A percentile compares a stretch with the other conserved stretches of the same genome.
phyloP scores from a whole-genome alignment of 257 asterid genomes.

The Ehretia macrophylla region DNA sequence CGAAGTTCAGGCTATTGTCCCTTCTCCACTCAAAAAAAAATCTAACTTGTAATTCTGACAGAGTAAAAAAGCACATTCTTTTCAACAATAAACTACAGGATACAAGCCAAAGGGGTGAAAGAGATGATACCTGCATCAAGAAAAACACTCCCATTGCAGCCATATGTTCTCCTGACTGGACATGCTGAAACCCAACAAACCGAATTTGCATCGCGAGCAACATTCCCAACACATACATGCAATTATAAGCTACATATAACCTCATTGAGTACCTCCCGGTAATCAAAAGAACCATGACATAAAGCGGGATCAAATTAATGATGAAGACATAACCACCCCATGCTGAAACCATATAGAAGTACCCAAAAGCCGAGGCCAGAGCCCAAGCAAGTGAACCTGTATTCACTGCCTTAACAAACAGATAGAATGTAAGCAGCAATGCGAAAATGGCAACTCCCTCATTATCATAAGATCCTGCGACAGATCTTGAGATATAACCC shows the following conservation, averaged over 20 bases:
- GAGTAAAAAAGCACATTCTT: no score
- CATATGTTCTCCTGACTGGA: conserved; percentile 99
- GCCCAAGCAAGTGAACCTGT: conserved; percentile 99
- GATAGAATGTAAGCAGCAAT: conserved; percentile 84
- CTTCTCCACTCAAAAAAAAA: no score
- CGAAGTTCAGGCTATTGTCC: no score
- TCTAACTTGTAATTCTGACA: no score
- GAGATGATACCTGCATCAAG: conserved; percentile 74
- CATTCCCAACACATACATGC: conserved; percentile 89
- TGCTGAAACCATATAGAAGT: conserved; percentile 98
- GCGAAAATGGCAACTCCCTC: conserved; percentile 99
- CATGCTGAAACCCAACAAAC: conserved; percentile 98
- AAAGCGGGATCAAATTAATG: conserved; percentile 88
- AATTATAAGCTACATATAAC: conserved; percentile 89
- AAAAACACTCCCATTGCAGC: conserved; percentile 99
- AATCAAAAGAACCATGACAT: conserved; percentile 84
- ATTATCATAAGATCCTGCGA: conserved; percentile 96
- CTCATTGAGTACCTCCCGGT: conserved; percentile 97
- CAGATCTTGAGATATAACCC: conserved; percentile 97
- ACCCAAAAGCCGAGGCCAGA: conserved; percentile 94
- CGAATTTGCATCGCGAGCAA: conserved; percentile 98
- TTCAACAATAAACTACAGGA: no score
- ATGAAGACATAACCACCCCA: conserved; percentile 99
- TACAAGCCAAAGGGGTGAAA: background rate
- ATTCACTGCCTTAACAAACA: conserved; percentile 96